phyloP scores from a whole-genome alignment of 2,329 filamentous ascomycete genomes.

The Phialemoniopsis sp. region DNA sequence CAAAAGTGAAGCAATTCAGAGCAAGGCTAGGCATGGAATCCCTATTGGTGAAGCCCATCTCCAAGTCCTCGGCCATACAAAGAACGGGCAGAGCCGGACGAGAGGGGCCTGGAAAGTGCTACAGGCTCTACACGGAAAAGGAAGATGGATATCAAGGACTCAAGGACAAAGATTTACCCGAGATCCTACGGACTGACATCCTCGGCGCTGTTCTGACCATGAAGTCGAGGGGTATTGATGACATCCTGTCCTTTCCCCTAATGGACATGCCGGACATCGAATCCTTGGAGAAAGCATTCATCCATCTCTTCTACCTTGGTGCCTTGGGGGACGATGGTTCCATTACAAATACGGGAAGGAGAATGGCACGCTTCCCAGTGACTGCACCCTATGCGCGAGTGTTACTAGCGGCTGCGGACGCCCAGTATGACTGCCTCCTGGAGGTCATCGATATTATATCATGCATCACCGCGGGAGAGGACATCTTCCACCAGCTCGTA shows the following conservation, averaged over 20 bases:
- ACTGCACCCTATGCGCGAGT: conserved; percentile 78
- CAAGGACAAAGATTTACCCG: conserved; percentile 72
- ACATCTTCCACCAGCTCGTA: conserved; percentile 57
- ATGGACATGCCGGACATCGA: conserved; percentile 77
- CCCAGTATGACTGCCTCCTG: conserved; percentile 67
- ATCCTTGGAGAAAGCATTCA: conserved; percentile 73
- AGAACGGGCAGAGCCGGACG: conserved; percentile 87
- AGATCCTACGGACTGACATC: conserved; percentile 88
- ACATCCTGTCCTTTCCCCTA: conserved; percentile 79
- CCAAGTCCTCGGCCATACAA: conserved; percentile 89
- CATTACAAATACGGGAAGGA: conserved; percentile 70
- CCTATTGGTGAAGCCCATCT: conserved; percentile 84
- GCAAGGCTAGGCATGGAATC: conserved; percentile 84
- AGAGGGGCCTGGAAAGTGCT: conserved; percentile 88
- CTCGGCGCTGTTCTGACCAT: conserved; percentile 84
- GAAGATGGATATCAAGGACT: conserved; percentile 34
- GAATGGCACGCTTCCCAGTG: conserved; percentile 80
- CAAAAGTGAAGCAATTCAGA: conserved; percentile 90
- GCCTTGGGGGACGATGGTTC: conserved; percentile 68
- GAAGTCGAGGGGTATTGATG: conserved; percentile 83
- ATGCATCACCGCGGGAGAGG: conserved; percentile 58
- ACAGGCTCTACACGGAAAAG: conserved; percentile 78
- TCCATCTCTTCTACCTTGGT: conserved; percentile 75
- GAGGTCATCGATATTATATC: conserved; percentile 83
- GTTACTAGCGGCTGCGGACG: conserved; percentile 70